These are phyloP conservation scores for Botrytis deweyae DNA, from an alignment of 2,329 filamentous ascomycete genomes.

Conservation along the genomic window DNA sequence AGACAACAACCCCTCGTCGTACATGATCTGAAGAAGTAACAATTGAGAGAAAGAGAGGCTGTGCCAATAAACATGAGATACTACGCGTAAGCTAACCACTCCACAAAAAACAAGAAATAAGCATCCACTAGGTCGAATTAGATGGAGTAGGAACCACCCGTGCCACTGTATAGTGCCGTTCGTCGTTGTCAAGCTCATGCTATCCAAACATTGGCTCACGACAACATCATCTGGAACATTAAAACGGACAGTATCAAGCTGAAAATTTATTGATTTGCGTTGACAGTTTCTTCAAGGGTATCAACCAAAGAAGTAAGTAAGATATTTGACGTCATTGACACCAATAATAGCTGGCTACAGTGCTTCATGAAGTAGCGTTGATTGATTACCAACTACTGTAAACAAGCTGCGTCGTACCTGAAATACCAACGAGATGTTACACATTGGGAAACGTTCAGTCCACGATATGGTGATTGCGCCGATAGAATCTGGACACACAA, in stretches of 20 bases:
- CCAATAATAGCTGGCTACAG: not conserved
- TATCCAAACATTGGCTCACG: constrained; percentile 7
- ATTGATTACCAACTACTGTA: not conserved
- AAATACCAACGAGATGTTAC: not conserved
- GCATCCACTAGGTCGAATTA: not conserved
- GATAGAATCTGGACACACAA: not conserved
- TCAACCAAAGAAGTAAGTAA: not conserved
- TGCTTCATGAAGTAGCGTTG: not conserved
- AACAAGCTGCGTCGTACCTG: not conserved
- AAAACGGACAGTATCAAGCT: not conserved
- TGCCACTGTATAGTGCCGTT: not conserved
- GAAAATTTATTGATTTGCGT: not conserved
- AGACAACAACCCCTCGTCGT: constrained; percentile 1
- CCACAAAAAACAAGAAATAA: constrained; percentile 10
- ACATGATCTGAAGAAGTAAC: not conserved
- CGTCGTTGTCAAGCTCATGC: constrained; percentile 9
- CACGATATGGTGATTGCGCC: not conserved
- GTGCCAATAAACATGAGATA: constrained; percentile 3
- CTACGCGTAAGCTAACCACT: constrained; percentile 2
- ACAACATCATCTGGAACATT: constrained; percentile 13
- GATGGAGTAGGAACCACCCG: constrained; percentile 12
- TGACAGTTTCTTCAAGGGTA: not conserved
- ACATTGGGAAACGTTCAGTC: not conserved
- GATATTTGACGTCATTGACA: constrained; percentile 18
- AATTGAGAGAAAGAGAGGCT: not conserved